Percentiles rank a stretch among this genome's conserved stretches.
These are phyloP conservation scores for Rubus parviflorus DNA, from an alignment of 306 rosid species.

Conservation along the genomic window DNA sequence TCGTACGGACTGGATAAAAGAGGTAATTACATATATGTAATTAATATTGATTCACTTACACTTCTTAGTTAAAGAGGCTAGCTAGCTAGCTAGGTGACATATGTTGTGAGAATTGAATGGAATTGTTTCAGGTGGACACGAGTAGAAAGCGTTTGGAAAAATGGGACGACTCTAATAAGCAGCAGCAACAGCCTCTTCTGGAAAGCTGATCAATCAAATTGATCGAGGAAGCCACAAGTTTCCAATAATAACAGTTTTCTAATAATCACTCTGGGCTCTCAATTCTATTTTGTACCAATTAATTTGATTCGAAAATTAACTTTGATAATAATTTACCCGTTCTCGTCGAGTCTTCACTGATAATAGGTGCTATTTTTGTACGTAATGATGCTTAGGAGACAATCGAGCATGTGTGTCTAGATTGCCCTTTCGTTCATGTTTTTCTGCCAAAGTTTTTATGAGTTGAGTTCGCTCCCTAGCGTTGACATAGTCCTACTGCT, in stretches of 20 bases:
- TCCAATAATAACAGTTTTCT: neutral
- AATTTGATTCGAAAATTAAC: neutral
- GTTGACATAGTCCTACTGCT: no score
- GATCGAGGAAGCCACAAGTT: neutral
- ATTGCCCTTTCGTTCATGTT: no score
- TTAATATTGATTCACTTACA: no score
- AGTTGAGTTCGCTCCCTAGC: no score
- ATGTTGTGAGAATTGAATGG: neutral
- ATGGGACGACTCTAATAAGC: constrained; percentile 32
- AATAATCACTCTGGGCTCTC: neutral
- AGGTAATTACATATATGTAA: constrained; percentile 26
- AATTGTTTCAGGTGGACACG: constrained; percentile 39
- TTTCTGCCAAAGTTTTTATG: no score
- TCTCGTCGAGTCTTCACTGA: no score
- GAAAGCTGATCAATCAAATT: neutral
- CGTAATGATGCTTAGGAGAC: no score
- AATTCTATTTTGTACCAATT: neutral
- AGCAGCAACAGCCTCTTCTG: constrained; percentile 22
- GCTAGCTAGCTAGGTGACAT: neutral
- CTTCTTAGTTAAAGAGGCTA: no score
- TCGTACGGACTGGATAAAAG: constrained; percentile 67
- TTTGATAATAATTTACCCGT: neutral
- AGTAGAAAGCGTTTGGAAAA: constrained; percentile 43
- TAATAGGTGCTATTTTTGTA: no score
- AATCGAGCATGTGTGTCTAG: no score